These are phyloP conservation scores for Senna tora DNA, from an alignment of 306 rosid species.

Conservation along the genomic window DNA sequence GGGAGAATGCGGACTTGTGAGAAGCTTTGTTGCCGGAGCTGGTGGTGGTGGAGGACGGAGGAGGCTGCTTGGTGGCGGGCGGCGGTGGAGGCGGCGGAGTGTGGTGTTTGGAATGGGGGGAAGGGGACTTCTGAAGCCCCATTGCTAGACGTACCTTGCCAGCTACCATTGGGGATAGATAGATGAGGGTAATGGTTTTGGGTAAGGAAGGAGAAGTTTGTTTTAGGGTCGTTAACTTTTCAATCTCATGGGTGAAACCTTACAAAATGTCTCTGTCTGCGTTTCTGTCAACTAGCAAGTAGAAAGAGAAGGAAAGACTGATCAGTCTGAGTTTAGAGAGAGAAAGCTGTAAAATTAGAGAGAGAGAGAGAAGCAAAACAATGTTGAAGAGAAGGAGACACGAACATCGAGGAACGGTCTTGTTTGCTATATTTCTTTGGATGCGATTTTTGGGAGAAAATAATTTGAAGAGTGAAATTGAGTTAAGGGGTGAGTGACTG, in stretches of 20 bases:
- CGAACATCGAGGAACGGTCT: constrained; percentile 89
- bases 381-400: constrained; percentile 30
- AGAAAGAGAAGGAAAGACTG: constrained; percentile 7
- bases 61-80: constrained; percentile 38
- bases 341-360: not conserved
- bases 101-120: constrained; percentile 42
- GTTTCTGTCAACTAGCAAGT: constrained; percentile 40
- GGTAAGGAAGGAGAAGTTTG: not conserved
- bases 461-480: not conserved
- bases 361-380: constrained; percentile 23
- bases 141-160: constrained; percentile 86
- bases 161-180: constrained; percentile 62
- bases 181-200: not conserved
- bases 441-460: constrained; percentile 29
- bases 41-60: constrained; percentile 51
- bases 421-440: constrained; percentile 38
- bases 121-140: constrained; percentile 83
- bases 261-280: constrained; percentile 59
- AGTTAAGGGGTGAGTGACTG: not conserved
- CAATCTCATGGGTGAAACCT: constrained; percentile 44
- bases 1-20: constrained; percentile 78
- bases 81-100: constrained; percentile 60
- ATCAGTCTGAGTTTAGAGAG: not conserved
- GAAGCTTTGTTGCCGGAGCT: constrained; percentile 55
- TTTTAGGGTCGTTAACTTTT: constrained; percentile 37